Evolutionary conservation across 1,284 basidiomycete species (phyloP), one percentile per base, ranked within the genome.

Genomic region (Trichosporon coremiiforme): DNA sequence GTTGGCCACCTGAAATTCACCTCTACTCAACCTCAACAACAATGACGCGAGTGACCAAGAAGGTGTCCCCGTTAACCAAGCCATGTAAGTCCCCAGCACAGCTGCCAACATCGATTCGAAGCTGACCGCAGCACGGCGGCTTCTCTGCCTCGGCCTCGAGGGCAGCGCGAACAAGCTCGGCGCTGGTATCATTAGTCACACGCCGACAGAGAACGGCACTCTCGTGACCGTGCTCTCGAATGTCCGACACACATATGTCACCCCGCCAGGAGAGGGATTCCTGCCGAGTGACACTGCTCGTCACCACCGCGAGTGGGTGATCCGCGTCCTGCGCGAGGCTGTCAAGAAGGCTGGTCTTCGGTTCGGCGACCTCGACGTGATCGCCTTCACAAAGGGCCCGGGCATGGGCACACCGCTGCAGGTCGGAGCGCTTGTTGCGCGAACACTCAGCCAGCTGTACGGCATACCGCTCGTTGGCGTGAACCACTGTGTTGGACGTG

Each of bases 371-470:
- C 78, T 98, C 53, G 93, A 98, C 78, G 96, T 95, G 76, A 95
- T 99, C 66, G 98, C 95, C 79, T 99, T 90, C 81, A 99, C 96
- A 0, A 96, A 98, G 87, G 96, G 95, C 1, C 97, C 97, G 6
- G 97, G 97, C 0, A 99, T 99, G 97, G 97, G 97, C 65, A 95
- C 94, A 57, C 96, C 96, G 0, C 84, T 99, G 15, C 94, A 97
- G 78, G 95, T 94, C 2, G 95, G 98, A 17, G 95, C 94, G 0
- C 85, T 99, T 29, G 93, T 99, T n/a, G 95, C 97, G 0, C 88
- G 97, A 64, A 98, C 94, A 0, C 86, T 99, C 17, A 90, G 94
- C 0, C 86, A 96, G 20, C 84, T 99, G 71, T 95, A 92, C 83
- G 84, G 89, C 76, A 97, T 97, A 79, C 97, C 97, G 0, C 86